Evolutionary conservation across 2,329 filamentous ascomycete species (phyloP).

Genomic region (Leptographium lundbergii): DNA sequence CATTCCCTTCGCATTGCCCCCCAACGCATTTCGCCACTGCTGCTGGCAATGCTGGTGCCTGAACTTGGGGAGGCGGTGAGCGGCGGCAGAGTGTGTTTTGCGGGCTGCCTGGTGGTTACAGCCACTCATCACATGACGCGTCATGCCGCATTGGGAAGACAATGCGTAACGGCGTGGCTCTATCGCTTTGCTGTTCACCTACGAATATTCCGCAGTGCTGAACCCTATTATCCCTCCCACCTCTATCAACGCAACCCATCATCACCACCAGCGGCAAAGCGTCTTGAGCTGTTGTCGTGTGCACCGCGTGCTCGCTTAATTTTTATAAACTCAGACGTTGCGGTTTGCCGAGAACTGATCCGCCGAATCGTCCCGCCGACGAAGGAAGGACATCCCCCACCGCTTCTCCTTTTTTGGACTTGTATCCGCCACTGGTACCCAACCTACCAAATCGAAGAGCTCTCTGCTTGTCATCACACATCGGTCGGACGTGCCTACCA

Average conservation of each 20-base stretch:
- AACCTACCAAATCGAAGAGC: not conserved
- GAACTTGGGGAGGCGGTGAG: not conserved
- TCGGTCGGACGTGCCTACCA: not conserved
- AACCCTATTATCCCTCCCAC: not conserved
- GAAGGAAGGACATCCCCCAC: not conserved
- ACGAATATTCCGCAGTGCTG: conserved; percentile 1
- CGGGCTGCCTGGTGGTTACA: not conserved
- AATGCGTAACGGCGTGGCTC: not conserved
- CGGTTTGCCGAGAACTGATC: not conserved
- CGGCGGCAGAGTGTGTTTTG: not conserved
- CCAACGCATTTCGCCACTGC: not conserved
- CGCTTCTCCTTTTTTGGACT: conserved; percentile 2
- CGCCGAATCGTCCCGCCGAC: not conserved
- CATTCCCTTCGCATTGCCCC: not conserved
- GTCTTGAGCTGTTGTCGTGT: not conserved
- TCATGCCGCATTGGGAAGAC: conserved; percentile 4
- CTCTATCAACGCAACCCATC: not conserved
- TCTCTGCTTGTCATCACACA: not conserved
- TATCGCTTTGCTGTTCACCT: conserved; percentile 3
- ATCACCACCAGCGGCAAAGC: not conserved
- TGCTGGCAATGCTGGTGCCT: conserved; percentile 1
- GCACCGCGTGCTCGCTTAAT: not conserved
- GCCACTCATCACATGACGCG: conserved; percentile 8
- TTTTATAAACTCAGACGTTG: not conserved
- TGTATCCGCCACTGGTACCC: not conserved